These are phyloP conservation scores for Tuber aestivum DNA, from an alignment of 495 filamentous ascomycete species.

Conservation along the genomic window DNA sequence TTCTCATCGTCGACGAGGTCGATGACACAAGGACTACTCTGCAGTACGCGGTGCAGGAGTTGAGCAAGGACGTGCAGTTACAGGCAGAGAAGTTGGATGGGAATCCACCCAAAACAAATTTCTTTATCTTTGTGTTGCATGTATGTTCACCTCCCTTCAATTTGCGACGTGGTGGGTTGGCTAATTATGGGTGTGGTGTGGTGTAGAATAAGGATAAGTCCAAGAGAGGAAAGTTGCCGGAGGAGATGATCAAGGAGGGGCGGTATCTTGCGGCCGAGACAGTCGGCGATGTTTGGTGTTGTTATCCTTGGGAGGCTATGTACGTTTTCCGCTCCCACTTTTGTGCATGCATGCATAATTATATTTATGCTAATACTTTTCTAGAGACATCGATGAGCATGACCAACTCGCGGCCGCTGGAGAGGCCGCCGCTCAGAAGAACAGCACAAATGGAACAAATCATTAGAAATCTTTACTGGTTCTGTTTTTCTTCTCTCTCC, in stretches of 20 bases:
- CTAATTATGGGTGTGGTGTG: conserved; percentile 8
- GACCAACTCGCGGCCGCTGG: conserved; percentile 57
- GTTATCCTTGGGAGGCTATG: conserved; percentile 98
- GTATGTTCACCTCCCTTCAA: conserved; percentile 51
- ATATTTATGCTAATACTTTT: conserved; percentile 26
- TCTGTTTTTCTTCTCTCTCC: neutral
- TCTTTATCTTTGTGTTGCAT: conserved; percentile 91
- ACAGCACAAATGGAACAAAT: neutral
- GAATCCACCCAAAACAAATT: conserved; percentile 68
- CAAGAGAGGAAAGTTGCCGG: conserved; percentile 82
- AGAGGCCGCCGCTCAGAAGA: conserved; percentile 8
- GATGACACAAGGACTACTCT: conserved; percentile 96
- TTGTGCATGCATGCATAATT: conserved; percentile 1
- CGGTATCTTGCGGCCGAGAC: conserved; percentile 83
- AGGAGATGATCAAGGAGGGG: conserved; percentile 67
- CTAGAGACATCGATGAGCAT: conserved; percentile 85
- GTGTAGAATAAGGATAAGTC: conserved; percentile 85
- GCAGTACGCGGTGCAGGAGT: conserved; percentile 91
- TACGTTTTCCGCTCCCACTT: conserved; percentile 45
- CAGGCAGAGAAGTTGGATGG: conserved; percentile 66
- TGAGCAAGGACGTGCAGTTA: conserved; percentile 90
- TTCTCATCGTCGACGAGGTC: conserved; percentile 97
- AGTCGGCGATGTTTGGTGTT: conserved; percentile 91
- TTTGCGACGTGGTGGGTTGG: neutral
- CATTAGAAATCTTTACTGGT: neutral